Percentiles rank a stretch among this genome's conserved stretches.
Conservation (phyloP, 495 filamentous ascomycete species). For the Aspergillus diversus region DNA sequence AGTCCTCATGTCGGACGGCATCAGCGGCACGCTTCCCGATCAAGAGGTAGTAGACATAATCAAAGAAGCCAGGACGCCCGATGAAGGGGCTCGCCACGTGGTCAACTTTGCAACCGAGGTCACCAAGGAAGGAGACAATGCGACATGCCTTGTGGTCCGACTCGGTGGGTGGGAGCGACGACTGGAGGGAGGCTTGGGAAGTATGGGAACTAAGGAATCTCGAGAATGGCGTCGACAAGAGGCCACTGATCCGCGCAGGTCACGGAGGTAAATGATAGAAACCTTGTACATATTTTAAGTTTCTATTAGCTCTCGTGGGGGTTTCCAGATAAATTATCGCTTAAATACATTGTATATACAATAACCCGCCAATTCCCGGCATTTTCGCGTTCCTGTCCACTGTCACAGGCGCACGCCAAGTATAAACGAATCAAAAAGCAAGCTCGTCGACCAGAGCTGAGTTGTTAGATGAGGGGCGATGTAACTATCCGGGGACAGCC, state of each 20-base stretch:
- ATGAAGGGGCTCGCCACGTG: conserved; percentile 76
- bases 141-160: conserved; percentile 89
- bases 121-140: conserved; percentile 82
- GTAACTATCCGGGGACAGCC: conserved; percentile 2
- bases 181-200: conserved; percentile 83
- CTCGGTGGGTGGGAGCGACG: conserved; percentile 95
- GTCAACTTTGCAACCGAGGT: conserved; percentile 89
- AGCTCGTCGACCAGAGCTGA: no score
- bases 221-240: conserved; percentile 83
- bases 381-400: no score
- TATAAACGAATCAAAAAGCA: background rate
- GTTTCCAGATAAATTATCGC: conserved; percentile 1
- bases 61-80: conserved; percentile 90
- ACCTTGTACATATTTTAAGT: conserved; percentile 18
- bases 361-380: background rate
- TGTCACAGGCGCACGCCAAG: background rate
- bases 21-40: conserved; percentile 79
- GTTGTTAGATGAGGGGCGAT: background rate
- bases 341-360: conserved; percentile 16
- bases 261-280: conserved; percentile 51
- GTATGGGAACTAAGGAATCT: conserved; percentile 86
- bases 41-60: conserved; percentile 96
- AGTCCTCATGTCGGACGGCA: conserved; percentile 84
- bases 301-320: conserved; percentile 1
- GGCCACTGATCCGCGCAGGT: conserved; percentile 79